These are phyloP conservation scores for Mychonastes homosphaera DNA, from an alignment of 139 green algal species.

Conservation along the genomic window DNA sequence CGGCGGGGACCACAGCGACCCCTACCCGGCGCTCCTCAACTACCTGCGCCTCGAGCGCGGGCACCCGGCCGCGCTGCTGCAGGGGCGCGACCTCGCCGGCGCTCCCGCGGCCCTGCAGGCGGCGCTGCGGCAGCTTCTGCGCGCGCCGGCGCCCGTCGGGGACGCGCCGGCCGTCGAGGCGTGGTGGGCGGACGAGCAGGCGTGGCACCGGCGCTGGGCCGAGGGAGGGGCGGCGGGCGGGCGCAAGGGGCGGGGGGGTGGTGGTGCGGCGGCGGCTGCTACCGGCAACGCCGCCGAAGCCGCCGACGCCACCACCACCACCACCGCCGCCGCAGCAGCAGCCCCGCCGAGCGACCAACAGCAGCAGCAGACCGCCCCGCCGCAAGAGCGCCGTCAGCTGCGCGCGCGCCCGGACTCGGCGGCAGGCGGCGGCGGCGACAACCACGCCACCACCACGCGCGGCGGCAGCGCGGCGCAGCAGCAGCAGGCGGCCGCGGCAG, in stretches of 20 bases:
- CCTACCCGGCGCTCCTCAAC: too few species aligned
- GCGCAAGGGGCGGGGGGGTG: not conserved
- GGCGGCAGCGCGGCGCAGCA: not conserved
- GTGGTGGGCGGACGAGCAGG: slow-evolving; percentile 10
- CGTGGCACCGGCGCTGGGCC: not conserved
- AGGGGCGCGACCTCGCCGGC: not conserved
- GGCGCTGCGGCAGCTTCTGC: slow-evolving; percentile 6
- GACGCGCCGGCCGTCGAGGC: slow-evolving; percentile 12
- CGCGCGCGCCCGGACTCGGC: not conserved
- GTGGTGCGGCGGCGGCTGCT: not conserved
- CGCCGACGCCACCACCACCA: not conserved
- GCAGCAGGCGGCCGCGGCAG: too few species aligned
- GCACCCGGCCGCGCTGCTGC: slow-evolving; percentile 8
- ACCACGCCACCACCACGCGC: too few species aligned
- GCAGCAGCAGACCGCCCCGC: not conserved
- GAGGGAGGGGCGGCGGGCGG: not conserved
- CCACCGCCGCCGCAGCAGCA: not conserved
- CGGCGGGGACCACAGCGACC: too few species aligned
- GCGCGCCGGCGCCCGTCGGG: slow-evolving; percentile 5
- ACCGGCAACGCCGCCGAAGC: not conserved
- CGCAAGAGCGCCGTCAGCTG: not conserved
- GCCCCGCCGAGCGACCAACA: not conserved
- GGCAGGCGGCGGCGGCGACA: not conserved
- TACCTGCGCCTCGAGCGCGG: not conserved
- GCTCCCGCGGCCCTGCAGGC: not conserved